phyloP scores from a whole-genome alignment of 2,329 filamentous ascomycete species.

The Coniella vitis region DNA sequence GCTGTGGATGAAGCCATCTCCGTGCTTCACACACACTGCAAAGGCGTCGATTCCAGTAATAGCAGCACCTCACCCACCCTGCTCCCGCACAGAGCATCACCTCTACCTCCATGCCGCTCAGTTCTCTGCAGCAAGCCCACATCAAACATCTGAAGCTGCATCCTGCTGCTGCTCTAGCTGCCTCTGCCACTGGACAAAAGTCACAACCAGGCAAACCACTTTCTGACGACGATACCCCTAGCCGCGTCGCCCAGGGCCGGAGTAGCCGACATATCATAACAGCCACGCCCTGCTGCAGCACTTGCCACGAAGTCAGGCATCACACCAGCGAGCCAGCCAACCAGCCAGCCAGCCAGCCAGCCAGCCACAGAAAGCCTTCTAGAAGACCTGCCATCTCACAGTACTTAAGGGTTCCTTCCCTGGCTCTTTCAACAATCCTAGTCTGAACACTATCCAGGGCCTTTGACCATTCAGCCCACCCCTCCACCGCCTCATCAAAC shows the following conservation, averaged over 20 bases:
- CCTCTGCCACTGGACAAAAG: neutral
- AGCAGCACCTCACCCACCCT: conserved; percentile 7
- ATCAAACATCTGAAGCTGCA: conserved; percentile 16
- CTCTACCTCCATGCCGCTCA: conserved; percentile 14
- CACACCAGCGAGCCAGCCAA: conserved; percentile 12
- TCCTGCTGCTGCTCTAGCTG: conserved; percentile 11
- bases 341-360: conserved; percentile 11
- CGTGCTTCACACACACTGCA: conserved; percentile 5
- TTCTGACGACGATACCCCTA: conserved; percentile 3
- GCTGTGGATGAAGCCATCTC: conserved; percentile 12
- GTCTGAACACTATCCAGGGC: conserved; percentile 9
- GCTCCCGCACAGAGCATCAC: conserved; percentile 7
- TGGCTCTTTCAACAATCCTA: conserved; percentile 4
- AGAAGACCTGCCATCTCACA: conserved; percentile 15
- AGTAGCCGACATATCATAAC: conserved; percentile 12
- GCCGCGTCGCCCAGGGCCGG: conserved; percentile 2
- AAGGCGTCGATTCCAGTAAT: conserved; percentile 11
- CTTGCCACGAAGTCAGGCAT: conserved; percentile 13
- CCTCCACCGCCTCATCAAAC: conserved; percentile 10
- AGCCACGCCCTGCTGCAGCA: conserved; percentile 14
- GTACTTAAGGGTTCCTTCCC: conserved; percentile 14
- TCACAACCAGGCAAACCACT: conserved; percentile 10
- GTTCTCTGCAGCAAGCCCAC: conserved; percentile 15
- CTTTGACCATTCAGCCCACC: conserved; percentile 2
- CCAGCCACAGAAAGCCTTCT: conserved; percentile 14